Percentiles rank a stretch among this genome's conserved stretches.
Evolutionary conservation across 1,139 yeast species (phyloP).

Genomic region (Lodderomyces elongisporus): DNA sequence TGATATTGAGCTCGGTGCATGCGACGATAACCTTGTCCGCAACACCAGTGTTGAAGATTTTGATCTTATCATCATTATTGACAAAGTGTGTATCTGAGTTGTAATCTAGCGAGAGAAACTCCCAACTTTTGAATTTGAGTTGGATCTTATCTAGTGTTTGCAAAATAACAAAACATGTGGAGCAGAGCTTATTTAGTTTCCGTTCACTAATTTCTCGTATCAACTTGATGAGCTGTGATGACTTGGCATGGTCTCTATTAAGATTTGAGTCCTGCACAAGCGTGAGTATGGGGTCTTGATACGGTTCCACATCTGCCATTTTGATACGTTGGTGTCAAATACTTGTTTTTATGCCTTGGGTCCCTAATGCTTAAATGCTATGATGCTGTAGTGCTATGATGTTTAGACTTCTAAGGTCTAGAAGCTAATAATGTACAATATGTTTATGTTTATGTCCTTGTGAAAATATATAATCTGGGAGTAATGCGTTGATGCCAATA

Average conservation of each 20-base stretch:
- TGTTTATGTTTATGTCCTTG: too few relatives aligned
- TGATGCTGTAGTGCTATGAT: too few relatives aligned
- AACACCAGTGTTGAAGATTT: slow-evolving; percentile 41
- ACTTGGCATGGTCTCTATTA: slow-evolving; percentile 39
- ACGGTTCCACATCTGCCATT: slow-evolving; percentile 21
- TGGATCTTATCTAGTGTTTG: slow-evolving; percentile 49
- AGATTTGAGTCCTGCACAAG: slow-evolving; percentile 48
- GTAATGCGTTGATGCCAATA: too few relatives aligned
- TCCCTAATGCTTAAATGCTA: too few relatives aligned
- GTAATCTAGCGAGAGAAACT: slow-evolving; percentile 50
- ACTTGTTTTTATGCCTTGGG: too few relatives aligned
- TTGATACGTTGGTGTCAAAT: too few relatives aligned
- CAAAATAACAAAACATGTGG: slow-evolving; percentile 41
- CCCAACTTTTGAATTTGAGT: slow-evolving; percentile 49
- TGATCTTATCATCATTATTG: slow-evolving; percentile 25
- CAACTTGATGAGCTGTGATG: slow-evolving; percentile 34
- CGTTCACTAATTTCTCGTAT: slow-evolving; percentile 43
- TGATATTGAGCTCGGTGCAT: slow-evolving; percentile 43
- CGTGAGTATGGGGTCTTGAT: slow-evolving; percentile 45
- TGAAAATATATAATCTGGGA: too few relatives aligned
- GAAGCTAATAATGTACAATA: too few relatives aligned
- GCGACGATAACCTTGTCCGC: slow-evolving; percentile 46
- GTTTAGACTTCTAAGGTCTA: too few relatives aligned
- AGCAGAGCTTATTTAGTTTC: slow-evolving; percentile 48
- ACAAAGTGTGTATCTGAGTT: slow-evolving; percentile 40